Base-by-base conservation (phyloP, 768 basidiomycete genomes). In the Russula brevipes region DNA sequence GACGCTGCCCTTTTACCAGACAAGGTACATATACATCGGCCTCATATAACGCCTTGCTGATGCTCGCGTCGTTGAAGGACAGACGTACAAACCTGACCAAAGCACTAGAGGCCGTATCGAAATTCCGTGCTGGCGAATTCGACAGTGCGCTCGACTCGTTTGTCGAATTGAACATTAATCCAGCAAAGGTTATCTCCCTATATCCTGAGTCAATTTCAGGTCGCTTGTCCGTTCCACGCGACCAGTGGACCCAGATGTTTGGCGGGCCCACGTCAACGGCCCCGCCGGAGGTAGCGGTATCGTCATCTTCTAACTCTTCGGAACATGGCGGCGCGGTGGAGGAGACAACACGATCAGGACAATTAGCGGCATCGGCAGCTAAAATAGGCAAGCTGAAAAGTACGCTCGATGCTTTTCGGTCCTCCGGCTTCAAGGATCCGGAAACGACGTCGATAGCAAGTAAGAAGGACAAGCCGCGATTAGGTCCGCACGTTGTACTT, bases 141-240 rank as follows among this genome's bases (percentile, higher is more conserved):
- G 87, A 89, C 64, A 75, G 78, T 1, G 94, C 96, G 1, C 88
- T 98, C 60, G 87, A 97, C 70, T 83, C 86, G 0, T 94, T 98
- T 73, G 82, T 94, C 53, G 84, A 88, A 46, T 85, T 96, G 46
- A 88, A 98, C 67, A 79, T 94, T 68, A 95, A 95, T 70, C 97
- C 97, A 0, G 92, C 95, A 0, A 93, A 94, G 70, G 91, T 99
- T 3, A 81, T 98, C 24, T 88, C 94, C 1, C 76, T 98, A 6
- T 99, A 92, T 73, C 90, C 92, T 0, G 85, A 89, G 41, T 78
- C 79, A 12, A 82, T 98, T 3, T 82, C 93, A 1, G 96, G 96
- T 6, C 80, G 90, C 38, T 74, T 98, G 8, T 78, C 85, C 5
- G 82, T 88, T 0, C 82, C 86, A 11, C 81, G 76, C 49, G 86